A percentile compares a stretch with the other conserved stretches of the same genome.
phyloP scores from a whole-genome alignment of 805 yeast species.

The Yarrowia bubula region DNA sequence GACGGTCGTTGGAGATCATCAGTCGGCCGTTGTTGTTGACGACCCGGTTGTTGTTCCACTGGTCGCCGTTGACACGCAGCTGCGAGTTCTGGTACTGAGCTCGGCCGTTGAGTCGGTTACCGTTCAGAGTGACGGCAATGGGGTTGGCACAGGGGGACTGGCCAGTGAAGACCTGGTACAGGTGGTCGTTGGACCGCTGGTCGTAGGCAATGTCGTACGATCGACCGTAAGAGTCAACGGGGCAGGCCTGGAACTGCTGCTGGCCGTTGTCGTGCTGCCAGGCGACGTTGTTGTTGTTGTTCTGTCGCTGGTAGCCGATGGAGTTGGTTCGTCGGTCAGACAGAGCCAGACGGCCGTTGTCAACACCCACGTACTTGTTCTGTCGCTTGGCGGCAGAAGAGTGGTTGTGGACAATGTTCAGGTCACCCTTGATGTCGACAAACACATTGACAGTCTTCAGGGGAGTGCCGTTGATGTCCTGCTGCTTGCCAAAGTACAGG shows the following conservation, averaged over 20 bases:
- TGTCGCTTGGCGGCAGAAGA: background rate
- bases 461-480: constrained; percentile 11
- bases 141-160: constrained; percentile 5
- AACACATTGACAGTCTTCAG: constrained; percentile 3
- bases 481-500: constrained; percentile 9
- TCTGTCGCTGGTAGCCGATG: background rate
- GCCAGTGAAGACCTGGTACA: constrained; percentile 11
- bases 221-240: constrained; percentile 3
- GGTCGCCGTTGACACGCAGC: constrained; percentile 1
- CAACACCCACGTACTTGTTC: background rate
- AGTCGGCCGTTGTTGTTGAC: constrained; percentile 15
- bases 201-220: background rate
- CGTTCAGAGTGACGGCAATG: constrained; percentile 6
- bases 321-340: constrained; percentile 10
- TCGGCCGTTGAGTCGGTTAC: constrained; percentile 6
- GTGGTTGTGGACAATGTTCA: constrained; percentile 17
- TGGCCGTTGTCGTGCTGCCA: constrained; percentile 10
- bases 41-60: constrained; percentile 3
- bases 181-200: constrained; percentile 8
- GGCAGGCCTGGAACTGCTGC: constrained; percentile 19
- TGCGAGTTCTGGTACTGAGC: constrained; percentile 17
- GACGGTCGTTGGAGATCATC: background rate
- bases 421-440: constrained; percentile 2
- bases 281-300: background rate
- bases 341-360: constrained; percentile 3